Percentiles rank a stretch among this genome's conserved stretches.
These are phyloP conservation scores for Pythium phragmitis DNA, from an alignment of 352 stramenopile species.

Conservation along the genomic window DNA sequence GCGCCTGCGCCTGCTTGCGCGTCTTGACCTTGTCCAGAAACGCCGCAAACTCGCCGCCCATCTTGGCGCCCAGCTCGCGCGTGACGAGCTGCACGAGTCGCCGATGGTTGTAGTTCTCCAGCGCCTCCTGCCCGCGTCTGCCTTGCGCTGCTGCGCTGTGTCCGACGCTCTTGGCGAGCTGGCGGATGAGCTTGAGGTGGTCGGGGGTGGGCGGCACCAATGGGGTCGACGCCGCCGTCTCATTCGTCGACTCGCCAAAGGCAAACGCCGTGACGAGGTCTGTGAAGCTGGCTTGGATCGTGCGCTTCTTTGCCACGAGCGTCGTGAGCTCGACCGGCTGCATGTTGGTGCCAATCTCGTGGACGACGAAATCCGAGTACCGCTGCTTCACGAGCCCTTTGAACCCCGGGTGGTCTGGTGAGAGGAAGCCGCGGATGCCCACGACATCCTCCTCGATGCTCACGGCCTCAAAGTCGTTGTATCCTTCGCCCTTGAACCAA, in stretches of 20 bases:
- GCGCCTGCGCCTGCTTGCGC: slow-evolving; percentile 28
- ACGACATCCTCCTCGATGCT: slow-evolving; percentile 44
- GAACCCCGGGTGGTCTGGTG: slow-evolving; percentile 35
- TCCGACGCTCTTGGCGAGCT: slow-evolving; percentile 13
- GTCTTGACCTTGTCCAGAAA: slow-evolving; percentile 63
- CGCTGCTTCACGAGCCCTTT: slow-evolving; percentile 58
- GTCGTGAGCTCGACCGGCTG: slow-evolving; percentile 28
- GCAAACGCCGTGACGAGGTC: slow-evolving; percentile 26
- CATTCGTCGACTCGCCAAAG: slow-evolving; percentile 1
- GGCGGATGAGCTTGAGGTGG: slow-evolving; percentile 21
- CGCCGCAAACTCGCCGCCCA: slow-evolving; percentile 70
- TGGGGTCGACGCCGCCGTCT: not conserved
- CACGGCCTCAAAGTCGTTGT: slow-evolving; percentile 39
- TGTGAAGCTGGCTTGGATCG: slow-evolving; percentile 19
- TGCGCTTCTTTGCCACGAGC: slow-evolving; percentile 30
- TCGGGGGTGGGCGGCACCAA: not conserved
- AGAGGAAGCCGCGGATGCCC: slow-evolving; percentile 39
- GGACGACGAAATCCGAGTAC: slow-evolving; percentile 71
- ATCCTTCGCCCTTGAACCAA: slow-evolving; percentile 25
- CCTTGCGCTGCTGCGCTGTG: slow-evolving; percentile 9
- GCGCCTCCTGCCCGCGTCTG: slow-evolving; percentile 26
- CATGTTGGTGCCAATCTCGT: slow-evolving; percentile 39
- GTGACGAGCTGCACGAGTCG: slow-evolving; percentile 62
- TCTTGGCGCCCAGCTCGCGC: slow-evolving; percentile 57
- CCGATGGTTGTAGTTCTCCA: slow-evolving; percentile 47